Conservation (phyloP, 176 grass and related monocot species). For the Ananas comosus region DNA sequence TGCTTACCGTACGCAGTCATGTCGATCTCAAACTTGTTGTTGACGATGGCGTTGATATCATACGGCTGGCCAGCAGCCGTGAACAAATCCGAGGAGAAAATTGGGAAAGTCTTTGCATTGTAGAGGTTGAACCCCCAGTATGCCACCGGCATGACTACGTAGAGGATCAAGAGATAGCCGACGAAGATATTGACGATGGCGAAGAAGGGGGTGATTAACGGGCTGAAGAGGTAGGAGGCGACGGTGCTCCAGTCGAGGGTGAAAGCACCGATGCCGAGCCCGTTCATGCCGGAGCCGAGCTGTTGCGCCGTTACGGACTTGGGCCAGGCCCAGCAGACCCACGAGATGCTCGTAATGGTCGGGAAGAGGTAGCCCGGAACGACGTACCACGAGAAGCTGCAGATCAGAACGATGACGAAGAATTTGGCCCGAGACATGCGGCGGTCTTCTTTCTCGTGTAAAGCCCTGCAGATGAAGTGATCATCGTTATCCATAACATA, state of each 20-base stretch:
- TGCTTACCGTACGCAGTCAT: slow-evolving; percentile 17
- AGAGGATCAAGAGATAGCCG: slow-evolving; percentile 41
- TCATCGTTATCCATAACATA: neutral
- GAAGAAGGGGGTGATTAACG: slow-evolving; percentile 71
- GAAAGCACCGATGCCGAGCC: slow-evolving; percentile 61
- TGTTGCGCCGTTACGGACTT: slow-evolving; percentile 72
- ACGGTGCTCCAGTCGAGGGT: slow-evolving; percentile 70
- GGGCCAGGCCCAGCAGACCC: slow-evolving; percentile 79
- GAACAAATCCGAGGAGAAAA: slow-evolving; percentile 70
- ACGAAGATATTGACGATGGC: slow-evolving; percentile 59
- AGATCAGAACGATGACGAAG: slow-evolving; percentile 59
- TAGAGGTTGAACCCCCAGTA: slow-evolving; percentile 69
- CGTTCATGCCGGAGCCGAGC: slow-evolving; percentile 56
- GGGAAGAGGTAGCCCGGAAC: slow-evolving; percentile 67
- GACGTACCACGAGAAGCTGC: slow-evolving; percentile 62
- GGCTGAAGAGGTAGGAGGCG: slow-evolving; percentile 61
- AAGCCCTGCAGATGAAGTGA: slow-evolving; percentile 36
- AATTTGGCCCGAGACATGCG: slow-evolving; percentile 65
- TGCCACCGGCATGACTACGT: slow-evolving; percentile 30
- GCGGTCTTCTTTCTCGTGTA: slow-evolving; percentile 71
- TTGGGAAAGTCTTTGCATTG: slow-evolving; percentile 61
- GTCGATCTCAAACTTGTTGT: slow-evolving; percentile 47
- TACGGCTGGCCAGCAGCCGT: slow-evolving; percentile 40
- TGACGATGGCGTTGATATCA: slow-evolving; percentile 43
- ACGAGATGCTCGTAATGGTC: slow-evolving; percentile 52